Percentiles rank a stretch among this genome's conserved stretches.
Conservation (phyloP, 768 basidiomycete genomes). For the Auriscalpium orientale region DNA sequence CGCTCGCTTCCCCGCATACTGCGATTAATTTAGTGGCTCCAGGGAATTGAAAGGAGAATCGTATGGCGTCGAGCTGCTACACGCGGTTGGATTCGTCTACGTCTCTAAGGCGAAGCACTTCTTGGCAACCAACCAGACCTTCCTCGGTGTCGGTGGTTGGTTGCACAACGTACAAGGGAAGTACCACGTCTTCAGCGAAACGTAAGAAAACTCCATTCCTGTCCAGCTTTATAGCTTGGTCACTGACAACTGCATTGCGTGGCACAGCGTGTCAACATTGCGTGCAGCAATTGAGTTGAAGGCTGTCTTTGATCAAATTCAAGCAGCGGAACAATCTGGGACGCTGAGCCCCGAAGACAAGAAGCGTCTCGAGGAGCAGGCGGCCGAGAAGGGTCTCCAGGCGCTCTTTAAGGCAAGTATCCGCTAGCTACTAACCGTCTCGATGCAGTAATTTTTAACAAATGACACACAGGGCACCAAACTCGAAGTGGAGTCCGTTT, state of each 20-base stretch:
- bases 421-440: not conserved
- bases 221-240: not conserved
- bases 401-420: conserved; percentile 75
- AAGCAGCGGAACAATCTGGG: conserved; percentile 82
- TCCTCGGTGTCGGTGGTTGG: conserved; percentile 87
- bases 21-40: not conserved
- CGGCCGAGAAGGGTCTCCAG: conserved; percentile 87
- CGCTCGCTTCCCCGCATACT: not conserved
- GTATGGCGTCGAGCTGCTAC: conserved; percentile 79
- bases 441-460: not conserved
- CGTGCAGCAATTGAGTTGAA: conserved; percentile 86
- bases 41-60: conserved; percentile 82
- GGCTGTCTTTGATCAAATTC: conserved; percentile 84
- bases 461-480: conserved; percentile 63
- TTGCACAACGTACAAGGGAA: conserved; percentile 87
- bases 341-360: conserved; percentile 73
- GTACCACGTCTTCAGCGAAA: conserved; percentile 91
- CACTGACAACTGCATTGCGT: conserved; percentile 2
- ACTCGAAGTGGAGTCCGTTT: conserved; percentile 82
- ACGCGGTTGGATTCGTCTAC: conserved; percentile 85
- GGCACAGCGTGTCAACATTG: conserved; percentile 69
- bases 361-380: conserved; percentile 80
- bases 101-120: conserved; percentile 75
- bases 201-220: conserved; percentile 41
- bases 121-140: conserved; percentile 60